Conservation (phyloP, 352 stramenopile genomes). For the Blastocystis sp. region DNA sequence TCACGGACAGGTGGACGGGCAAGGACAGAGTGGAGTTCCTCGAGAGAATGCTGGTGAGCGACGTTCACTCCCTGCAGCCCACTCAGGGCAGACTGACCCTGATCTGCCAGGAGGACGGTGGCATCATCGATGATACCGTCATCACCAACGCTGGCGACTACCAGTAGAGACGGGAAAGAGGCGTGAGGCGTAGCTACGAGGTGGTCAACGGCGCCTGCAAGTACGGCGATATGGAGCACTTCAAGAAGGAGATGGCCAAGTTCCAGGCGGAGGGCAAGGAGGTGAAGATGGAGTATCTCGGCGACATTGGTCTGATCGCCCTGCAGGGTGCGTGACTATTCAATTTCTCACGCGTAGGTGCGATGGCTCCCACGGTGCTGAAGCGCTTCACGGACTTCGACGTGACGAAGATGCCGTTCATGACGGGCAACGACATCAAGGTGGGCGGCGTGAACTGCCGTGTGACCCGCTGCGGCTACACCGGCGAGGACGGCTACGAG, state of each 20-base stretch:
- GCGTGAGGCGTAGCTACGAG: constrained; percentile 79
- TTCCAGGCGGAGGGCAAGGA: constrained; percentile 69
- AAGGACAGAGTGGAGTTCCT: constrained; percentile 89
- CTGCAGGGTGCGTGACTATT: constrained; percentile 80
- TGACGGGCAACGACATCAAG: constrained; percentile 81
- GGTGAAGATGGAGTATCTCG: constrained; percentile 72
- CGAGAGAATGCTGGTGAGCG: constrained; percentile 89
- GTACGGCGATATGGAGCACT: constrained; percentile 87
- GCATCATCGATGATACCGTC: constrained; percentile 96
- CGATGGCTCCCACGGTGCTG: constrained; percentile 83
- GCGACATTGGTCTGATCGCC: constrained; percentile 87
- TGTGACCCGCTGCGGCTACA: constrained; percentile 94
- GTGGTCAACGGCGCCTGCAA: constrained; percentile 97
- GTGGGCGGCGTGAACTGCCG: constrained; percentile 80
- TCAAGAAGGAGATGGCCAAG: constrained; percentile 70
- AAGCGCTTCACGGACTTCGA: constrained; percentile 78
- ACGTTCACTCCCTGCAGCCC: constrained; percentile 82
- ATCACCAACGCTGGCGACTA: constrained; percentile 90
- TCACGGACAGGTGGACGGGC: constrained; percentile 79
- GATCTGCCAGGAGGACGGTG: constrained; percentile 89
- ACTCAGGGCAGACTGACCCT: constrained; percentile 81
- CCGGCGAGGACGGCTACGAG: constrained; percentile 97
- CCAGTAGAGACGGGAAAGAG: constrained; percentile 73
- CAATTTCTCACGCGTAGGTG: constrained; percentile 33
- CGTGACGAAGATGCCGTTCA: constrained; percentile 89